A percentile compares a stretch with the other conserved stretches of the same genome.
Conservation (phyloP, 768 basidiomycete genomes). For the Leccinum sublutescens region DNA sequence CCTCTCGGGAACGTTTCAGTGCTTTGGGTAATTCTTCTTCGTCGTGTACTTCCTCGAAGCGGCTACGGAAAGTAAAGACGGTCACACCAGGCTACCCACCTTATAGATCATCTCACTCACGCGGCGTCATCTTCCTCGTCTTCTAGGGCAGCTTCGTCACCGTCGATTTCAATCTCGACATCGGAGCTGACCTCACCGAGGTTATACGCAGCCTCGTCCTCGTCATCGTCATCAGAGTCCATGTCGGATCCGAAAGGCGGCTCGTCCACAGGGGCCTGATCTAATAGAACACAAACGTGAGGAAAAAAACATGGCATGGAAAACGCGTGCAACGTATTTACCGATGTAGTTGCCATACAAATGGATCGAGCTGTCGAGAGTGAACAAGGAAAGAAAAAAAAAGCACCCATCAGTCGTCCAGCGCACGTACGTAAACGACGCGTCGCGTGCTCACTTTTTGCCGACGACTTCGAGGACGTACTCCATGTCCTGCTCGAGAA, state of each 20-base stretch:
- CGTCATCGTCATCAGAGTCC: conserved; percentile 37
- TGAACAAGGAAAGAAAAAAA: background rate
- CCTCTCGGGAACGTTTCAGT: conserved; percentile 73
- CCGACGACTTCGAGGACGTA: conserved; percentile 72
- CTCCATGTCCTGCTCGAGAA: conserved; percentile 63
- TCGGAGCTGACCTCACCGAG: conserved; percentile 81
- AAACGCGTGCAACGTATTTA: conserved; percentile 27
- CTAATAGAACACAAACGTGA: conserved; percentile 24
- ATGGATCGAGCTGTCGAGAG: conserved; percentile 56
- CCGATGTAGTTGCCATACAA: conserved; percentile 86
- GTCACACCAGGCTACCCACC: background rate
- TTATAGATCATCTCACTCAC: conserved; percentile 33
- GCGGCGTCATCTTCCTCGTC: conserved; percentile 38
- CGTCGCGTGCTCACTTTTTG: conserved; percentile 61
- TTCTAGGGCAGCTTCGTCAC: conserved; percentile 55
- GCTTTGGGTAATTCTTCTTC: conserved; percentile 36
- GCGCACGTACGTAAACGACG: background rate
- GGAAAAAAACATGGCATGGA: background rate
- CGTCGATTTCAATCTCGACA: conserved; percentile 74
- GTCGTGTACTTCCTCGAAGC: conserved; percentile 70
- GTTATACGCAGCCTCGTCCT: conserved; percentile 52
- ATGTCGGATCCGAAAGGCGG: conserved; percentile 49
- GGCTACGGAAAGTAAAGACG: conserved; percentile 31
- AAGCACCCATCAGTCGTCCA: conserved; percentile 9
- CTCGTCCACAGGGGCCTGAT: conserved; percentile 9